Evolutionary conservation across 169 alveolate genomes (phyloP), one percentile per base, ranked within the genome.

Genomic region (Plasmodium cynomolgi): DNA sequence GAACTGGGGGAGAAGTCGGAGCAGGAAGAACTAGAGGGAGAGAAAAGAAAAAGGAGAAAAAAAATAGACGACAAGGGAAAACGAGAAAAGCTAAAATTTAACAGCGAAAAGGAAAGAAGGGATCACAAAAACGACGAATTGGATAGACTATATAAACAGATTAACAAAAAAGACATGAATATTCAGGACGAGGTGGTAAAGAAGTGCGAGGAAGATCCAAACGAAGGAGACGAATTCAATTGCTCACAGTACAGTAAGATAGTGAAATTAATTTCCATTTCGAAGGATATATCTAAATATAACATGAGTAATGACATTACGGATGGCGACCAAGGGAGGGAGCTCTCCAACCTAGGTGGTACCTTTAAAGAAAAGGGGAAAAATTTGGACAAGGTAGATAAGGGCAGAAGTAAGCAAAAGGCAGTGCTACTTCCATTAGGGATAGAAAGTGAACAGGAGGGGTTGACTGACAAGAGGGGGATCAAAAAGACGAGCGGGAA

Each of bases 241-340:
- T 84, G 5, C n/a, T 2, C 72, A 11, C 92, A 84, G 47, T 58
- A 39, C 75, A 68, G 56, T n/a, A 84, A 84, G 50, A 37, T 84
- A 20, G 29, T 37, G 1, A 84, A 62, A 23, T 23, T 84, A 71
- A 39, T 84, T 39, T 84, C 92, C 15, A 84, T 84, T 15, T 84
- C 92, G 62, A 84, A 68, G 34, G 31, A 62, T 34, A 37, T 84
- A 33, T 72, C 92, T 39, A 84, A 68, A 29, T n/a, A 84, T 71
- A 84, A 84, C 31, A 13, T 23, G 34, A 68, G 8, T 8, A 11
- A 17, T 2, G 37, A 84, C 44, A 37, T 3, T 7, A 68, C 31
- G 41, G 44, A 68, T 9, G 77, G n/a, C n/a, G 37, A 81, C 8
- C 0, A 20, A 23, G 26, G n/a, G 11, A 44, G 1, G 9, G n/a